Evolutionary conservation across 805 yeast species (phyloP).

Genomic region (Saturnispora saitoi): DNA sequence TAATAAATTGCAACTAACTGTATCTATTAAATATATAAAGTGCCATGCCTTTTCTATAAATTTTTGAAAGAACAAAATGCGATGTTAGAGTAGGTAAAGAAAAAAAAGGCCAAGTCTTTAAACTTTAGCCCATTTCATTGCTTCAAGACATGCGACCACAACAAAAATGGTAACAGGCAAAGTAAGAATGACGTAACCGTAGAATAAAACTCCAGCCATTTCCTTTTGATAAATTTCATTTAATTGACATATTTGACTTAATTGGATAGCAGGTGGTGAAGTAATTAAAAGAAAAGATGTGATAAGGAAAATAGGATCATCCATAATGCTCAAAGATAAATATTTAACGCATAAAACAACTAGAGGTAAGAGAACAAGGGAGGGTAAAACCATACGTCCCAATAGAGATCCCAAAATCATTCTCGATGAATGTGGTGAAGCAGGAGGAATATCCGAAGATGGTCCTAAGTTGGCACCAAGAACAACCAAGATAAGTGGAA

Average conservation of each 20-base stretch:
- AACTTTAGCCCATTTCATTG: slow-evolving; percentile 30
- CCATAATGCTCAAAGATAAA: slow-evolving; percentile 57
- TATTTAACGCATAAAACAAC: slow-evolving; percentile 58
- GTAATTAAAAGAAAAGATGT: slow-evolving; percentile 69
- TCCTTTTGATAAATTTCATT: slow-evolving; percentile 70
- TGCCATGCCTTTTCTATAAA: neutral
- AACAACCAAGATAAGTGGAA: slow-evolving; percentile 67
- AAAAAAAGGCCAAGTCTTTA: neutral
- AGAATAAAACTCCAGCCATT: slow-evolving; percentile 74
- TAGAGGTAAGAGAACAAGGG: slow-evolving; percentile 56
- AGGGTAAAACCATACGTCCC: slow-evolving; percentile 73
- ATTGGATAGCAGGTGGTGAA: slow-evolving; percentile 78
- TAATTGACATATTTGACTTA: slow-evolving; percentile 72
- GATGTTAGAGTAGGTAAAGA: neutral
- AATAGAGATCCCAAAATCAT: slow-evolving; percentile 61
- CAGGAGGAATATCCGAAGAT: slow-evolving; percentile 55
- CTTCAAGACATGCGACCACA: slow-evolving; percentile 59
- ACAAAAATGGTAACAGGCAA: slow-evolving; percentile 68
- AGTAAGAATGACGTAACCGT: slow-evolving; percentile 73
- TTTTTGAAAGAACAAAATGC: neutral
- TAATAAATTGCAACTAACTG: neutral
- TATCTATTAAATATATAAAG: neutral
- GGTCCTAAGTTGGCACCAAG: slow-evolving; percentile 75
- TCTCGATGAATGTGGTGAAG: slow-evolving; percentile 51
- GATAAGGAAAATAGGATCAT: slow-evolving; percentile 72